Conservation (phyloP, 306 rosid genomes). For the Quercus bicolor region DNA sequence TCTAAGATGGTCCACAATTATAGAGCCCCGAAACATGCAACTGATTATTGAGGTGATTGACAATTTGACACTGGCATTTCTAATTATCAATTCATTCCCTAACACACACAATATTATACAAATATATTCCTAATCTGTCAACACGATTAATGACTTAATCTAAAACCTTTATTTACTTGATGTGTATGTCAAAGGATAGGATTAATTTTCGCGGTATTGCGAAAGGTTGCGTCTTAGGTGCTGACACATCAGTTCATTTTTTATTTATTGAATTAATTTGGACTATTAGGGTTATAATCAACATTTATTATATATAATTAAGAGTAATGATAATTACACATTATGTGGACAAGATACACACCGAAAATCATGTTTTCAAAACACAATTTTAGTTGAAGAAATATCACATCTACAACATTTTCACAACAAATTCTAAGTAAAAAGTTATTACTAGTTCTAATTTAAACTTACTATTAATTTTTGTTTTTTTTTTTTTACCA, state of each 20-base stretch:
- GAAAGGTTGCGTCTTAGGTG: neutral
- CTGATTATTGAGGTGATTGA: too few species aligned
- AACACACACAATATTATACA: neutral
- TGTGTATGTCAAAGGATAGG: neutral
- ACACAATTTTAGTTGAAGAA: too few species aligned
- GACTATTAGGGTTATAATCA: neutral
- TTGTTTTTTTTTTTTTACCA: too few species aligned
- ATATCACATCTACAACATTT: too few species aligned
- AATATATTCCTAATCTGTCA: neutral
- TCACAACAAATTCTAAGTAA: rapidly evolving
- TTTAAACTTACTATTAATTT: too few species aligned
- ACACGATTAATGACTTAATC: neutral
- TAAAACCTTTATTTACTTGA: neutral
- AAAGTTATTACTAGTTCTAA: too few species aligned
- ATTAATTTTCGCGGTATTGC: neutral
- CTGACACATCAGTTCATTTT: too few species aligned
- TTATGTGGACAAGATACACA: rapidly evolving
- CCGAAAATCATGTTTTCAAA: too few species aligned
- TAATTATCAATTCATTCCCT: neutral
- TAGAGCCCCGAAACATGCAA: too few species aligned
- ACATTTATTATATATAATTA: neutral
- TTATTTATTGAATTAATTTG: too few species aligned
- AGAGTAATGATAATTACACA: too few species aligned
- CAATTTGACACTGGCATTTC: neutral
- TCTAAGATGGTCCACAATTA: too few species aligned